phyloP scores from a whole-genome alignment of 2,329 filamentous ascomycete species.

The Ophiostoma piceae region DNA sequence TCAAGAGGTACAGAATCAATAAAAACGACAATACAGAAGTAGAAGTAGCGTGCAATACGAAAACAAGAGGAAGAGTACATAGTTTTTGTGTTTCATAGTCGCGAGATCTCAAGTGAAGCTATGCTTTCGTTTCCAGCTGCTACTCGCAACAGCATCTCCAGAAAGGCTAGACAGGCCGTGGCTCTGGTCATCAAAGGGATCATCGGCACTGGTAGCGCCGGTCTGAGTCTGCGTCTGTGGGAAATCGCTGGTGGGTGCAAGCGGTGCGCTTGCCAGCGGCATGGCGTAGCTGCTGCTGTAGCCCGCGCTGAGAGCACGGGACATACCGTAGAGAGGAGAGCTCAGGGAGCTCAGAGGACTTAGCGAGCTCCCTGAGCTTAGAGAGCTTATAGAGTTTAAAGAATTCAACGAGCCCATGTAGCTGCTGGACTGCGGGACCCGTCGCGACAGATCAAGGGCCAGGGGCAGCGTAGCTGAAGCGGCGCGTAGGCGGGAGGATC shows the following conservation, averaged over 20 bases:
- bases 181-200: neutral
- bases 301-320: neutral
- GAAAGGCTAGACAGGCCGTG: neutral
- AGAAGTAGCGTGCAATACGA: neutral
- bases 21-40: neutral
- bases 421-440: neutral
- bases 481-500: conserved; percentile 44
- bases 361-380: neutral
- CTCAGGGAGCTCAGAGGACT: neutral
- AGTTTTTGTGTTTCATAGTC: neutral
- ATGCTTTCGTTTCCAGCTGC: neutral
- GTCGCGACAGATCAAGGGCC: conserved; percentile 34
- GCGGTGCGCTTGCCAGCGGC: neutral
- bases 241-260: neutral
- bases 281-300: neutral
- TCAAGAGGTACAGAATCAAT: neutral
- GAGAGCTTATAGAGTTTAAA: neutral
- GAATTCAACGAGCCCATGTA: neutral
- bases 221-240: neutral
- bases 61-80: neutral
- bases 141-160: neutral
- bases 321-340: neutral
- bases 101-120: conserved; percentile 4
- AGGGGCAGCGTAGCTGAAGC: conserved; percentile 43
- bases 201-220: neutral